Base-by-base conservation (phyloP, 1,284 basidiomycete species). In the Kalmanozyma brasiliensis region DNA sequence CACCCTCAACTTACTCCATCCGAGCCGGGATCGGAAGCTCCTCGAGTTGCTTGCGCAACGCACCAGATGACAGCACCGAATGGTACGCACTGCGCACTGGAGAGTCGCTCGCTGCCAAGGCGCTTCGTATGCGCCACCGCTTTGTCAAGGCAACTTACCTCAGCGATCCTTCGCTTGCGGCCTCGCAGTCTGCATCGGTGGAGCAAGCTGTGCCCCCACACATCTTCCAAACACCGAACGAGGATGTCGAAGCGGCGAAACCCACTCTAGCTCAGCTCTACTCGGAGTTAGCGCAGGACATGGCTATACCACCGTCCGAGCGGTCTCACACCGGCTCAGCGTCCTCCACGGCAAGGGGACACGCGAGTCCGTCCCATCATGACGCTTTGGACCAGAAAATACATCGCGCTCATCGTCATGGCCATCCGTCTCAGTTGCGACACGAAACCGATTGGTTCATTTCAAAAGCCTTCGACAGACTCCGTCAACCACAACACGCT, bases 371-470 rank as follows among this genome's bases (percentile, higher is more conserved):
- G n/a, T n/a, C n/a, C n/a, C n/a, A n/a, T n/a, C n/a, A n/a, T n/a
- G n/a, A 29, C 26, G 26, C 26, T 11, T 29, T 11, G 26, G 26
- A 29, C 11, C 7, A 29, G 26, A 6, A 29, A 11, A 29, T 29
- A 7, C 48, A 36, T 10, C 57, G 26, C 26, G 40, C 32, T 24
- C 64, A 61, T 26, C 57, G 42, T 33, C 64, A 52, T 37, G 52
- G 47, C 4, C 64, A 61, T 33, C 51, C 61, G 33, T 20, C 49
- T 5, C 41, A 34, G 2, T 36, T 40, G 9, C 47, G 49, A 1
- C 58, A 53, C 33, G 41, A 46, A 24, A 45, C 58, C 2, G 58
- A 68, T 9, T 62, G 59, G 65, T 68, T 68, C 47, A 56, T 68
- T 11, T 44, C 58, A 4, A 47, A 35, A 24, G 65, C 58, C 2